Base-by-base conservation (phyloP, 306 rosid species). In the Purshia tridentata region DNA sequence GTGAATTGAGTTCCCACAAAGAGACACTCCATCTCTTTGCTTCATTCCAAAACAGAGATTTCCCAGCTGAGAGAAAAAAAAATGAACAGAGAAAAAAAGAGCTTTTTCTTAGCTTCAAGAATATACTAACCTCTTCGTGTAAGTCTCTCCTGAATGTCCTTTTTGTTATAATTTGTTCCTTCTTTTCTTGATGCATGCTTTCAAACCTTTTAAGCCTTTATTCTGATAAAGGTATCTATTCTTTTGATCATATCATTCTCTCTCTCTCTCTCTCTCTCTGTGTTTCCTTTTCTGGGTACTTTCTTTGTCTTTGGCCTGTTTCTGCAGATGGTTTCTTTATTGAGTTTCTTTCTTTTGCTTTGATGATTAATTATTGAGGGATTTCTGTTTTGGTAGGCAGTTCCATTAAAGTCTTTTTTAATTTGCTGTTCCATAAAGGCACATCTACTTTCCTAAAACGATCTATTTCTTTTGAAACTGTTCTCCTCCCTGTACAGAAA, bases 11-110 rank as follows among this genome's bases (percentile, higher is more conserved):
- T 70, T 73, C 68, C 20, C 69, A 76, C 80, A 82, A 76, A 62
- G 62, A 64, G 23, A 41, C 84, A 79, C 97, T 82, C 91, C 54
- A 85, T 87, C 92, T 83, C 89, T 51, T 90, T 84, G 90, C 93
- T 90, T 90, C 90, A 16, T 85, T 75, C 87, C 77, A 75, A 86
- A 81, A 70, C 81, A 42, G 53, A 69, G 58, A 19, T 74, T 84
- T 84, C 74, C 77, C 72, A 2, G 14, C 47, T 9, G 23, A 37
- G 48, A 29, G 40, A n/a, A n/a, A n/a, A n/a, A n/a, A n/a, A n/a
- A n/a, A n/a, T n/a, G n/a, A 59, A 46, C 20, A 37, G 41, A 18
- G 7, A 69, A 22, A 66, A 55, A 46, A 52, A 46, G 37, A 76
- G 72, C 61, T 73, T 85, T 89, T 85, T 85, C 92, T 81, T 88